These are phyloP conservation scores for Fusarium vanettenii DNA, from an alignment of 2,329 filamentous ascomycete species.

Conservation along the genomic window DNA sequence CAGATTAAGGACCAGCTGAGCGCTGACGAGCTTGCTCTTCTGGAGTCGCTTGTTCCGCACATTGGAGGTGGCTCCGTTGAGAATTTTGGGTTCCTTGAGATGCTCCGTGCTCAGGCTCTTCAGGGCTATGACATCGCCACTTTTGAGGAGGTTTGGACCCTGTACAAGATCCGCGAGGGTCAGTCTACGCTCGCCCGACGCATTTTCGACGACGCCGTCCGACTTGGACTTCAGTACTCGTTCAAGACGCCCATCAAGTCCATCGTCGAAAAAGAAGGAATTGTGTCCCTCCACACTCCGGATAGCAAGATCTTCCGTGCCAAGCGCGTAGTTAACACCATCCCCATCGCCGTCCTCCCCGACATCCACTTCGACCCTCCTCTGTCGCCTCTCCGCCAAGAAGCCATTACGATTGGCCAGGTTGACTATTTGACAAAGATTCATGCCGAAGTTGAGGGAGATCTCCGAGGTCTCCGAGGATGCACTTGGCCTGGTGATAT, in stretches of 20 bases:
- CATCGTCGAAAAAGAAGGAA: conserved; percentile 10
- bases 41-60: conserved; percentile 5
- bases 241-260: conserved; percentile 14
- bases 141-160: conserved; percentile 20
- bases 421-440: conserved; percentile 31
- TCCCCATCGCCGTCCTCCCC: conserved; percentile 35
- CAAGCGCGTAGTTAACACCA: conserved; percentile 41
- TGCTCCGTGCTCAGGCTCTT: conserved; percentile 14
- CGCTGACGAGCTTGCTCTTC: conserved; percentile 6
- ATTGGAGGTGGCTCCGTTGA: conserved; percentile 2
- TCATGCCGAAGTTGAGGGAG: conserved; percentile 30
- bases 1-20: conserved; percentile 12
- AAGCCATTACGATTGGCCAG: conserved; percentile 29
- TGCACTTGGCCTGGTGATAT: conserved; percentile 14
- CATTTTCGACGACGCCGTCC: conserved; percentile 20
- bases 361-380: conserved; percentile 33
- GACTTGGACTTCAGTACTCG: conserved; percentile 9
- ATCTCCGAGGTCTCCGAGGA: conserved; percentile 26
- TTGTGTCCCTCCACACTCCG: not conserved
- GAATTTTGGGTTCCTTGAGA: conserved; percentile 6
- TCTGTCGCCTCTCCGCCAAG: conserved; percentile 26
- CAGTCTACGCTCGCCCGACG: conserved; percentile 12
- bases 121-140: not conserved
- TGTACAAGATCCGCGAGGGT: conserved; percentile 17
- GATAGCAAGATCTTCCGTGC: conserved; percentile 16